Conservation (phyloP, 2,329 filamentous ascomycete species). For the Cercospora sp. region DNA sequence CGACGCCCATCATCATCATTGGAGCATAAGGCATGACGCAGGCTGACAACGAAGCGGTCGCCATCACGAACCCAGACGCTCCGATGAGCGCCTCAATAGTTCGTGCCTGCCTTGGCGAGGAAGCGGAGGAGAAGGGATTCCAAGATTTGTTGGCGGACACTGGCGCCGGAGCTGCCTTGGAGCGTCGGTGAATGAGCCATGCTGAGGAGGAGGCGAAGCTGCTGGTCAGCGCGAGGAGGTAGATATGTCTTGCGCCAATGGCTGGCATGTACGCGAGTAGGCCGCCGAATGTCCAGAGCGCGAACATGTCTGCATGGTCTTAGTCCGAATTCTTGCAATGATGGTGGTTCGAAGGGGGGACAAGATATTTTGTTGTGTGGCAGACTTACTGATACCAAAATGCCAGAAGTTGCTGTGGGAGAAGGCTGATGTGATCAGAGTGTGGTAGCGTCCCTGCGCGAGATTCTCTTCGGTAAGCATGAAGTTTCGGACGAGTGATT, state of each 20-base stretch:
- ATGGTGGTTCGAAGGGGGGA: too few species aligned
- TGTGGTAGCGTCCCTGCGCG: conserved; percentile 40
- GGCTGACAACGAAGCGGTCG: conserved; percentile 43
- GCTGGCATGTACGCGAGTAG: conserved; percentile 37
- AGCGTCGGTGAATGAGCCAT: conserved; percentile 27
- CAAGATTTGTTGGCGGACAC: neutral
- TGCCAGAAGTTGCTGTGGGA: conserved; percentile 42
- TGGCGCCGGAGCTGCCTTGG: neutral
- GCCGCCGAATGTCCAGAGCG: conserved; percentile 41
- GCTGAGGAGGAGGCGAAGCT: conserved; percentile 30
- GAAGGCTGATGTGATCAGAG: conserved; percentile 44
- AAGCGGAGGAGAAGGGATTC: neutral
- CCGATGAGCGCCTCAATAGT: conserved; percentile 32
- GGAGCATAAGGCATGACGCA: conserved; percentile 40
- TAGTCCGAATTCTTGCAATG: conserved; percentile 23
- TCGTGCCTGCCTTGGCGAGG: neutral
- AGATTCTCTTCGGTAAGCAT: conserved; percentile 36
- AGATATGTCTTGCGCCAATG: conserved; percentile 32
- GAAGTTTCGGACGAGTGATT: conserved; percentile 35
- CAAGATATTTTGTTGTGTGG: too few species aligned
- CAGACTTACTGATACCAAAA: conserved; percentile 37
- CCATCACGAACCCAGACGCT: conserved; percentile 47
- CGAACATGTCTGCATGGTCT: conserved; percentile 40
- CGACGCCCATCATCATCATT: conserved; percentile 41
- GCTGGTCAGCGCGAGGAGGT: conserved; percentile 31